phyloP scores from a whole-genome alignment of 2,329 filamentous ascomycete genomes.

The Shiraia sp. region DNA sequence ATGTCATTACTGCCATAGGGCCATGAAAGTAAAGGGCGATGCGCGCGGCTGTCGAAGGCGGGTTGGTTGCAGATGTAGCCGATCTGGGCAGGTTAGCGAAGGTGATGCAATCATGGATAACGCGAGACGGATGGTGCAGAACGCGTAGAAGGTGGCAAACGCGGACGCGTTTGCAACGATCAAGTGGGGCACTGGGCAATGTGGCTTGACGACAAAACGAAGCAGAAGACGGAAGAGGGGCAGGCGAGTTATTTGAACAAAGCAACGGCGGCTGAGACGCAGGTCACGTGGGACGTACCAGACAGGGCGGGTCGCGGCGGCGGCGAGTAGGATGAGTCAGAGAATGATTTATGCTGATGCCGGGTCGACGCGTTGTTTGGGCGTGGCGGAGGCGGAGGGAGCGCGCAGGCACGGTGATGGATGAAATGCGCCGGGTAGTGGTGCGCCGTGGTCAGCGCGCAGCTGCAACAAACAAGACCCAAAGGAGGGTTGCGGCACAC shows the following conservation, averaged over 20 bases:
- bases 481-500: too few relatives aligned
- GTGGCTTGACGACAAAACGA: constrained; percentile 23
- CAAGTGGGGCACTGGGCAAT: constrained; percentile 14
- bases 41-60: constrained; percentile 23
- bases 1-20: constrained; percentile 48
- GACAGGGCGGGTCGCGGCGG: too few relatives aligned
- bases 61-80: constrained; percentile 12
- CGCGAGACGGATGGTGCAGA: constrained; percentile 19
- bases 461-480: too few relatives aligned
- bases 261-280: constrained; percentile 34
- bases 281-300: constrained; percentile 40
- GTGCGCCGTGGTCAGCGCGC: too few relatives aligned
- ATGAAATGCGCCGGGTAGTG: too few relatives aligned
- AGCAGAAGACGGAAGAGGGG: constrained; percentile 23
- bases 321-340: too few relatives aligned
- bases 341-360: too few relatives aligned
- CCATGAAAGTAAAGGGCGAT: constrained; percentile 36
- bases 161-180: constrained; percentile 16
- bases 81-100: constrained; percentile 20
- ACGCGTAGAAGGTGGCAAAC: constrained; percentile 16
- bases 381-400: too few relatives aligned
- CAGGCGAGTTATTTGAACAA: constrained; percentile 19
- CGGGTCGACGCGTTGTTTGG: too few relatives aligned
- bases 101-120: constrained; percentile 11
- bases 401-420: too few relatives aligned